Percentiles rank a stretch among this genome's conserved stretches.
Evolutionary conservation across 176 grass and related monocot species (phyloP).

Genomic region (Alloteropsis semialata): DNA sequence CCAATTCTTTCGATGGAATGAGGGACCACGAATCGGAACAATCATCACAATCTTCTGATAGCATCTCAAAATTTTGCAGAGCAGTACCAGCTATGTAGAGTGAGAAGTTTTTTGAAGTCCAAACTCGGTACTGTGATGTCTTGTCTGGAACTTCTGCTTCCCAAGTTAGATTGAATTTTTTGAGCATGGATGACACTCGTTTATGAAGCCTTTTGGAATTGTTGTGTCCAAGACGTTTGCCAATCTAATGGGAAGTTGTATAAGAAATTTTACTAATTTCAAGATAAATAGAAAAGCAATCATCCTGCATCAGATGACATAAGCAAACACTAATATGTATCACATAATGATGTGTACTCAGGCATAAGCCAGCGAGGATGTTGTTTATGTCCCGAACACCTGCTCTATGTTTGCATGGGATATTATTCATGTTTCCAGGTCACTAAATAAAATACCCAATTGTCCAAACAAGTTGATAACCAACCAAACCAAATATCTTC

Average conservation of each 20-base stretch:
- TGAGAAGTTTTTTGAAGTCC: constrained; percentile 73
- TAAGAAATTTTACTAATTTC: constrained; percentile 11
- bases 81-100: constrained; percentile 47
- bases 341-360: constrained; percentile 12
- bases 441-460: constrained; percentile 13
- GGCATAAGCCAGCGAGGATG: constrained; percentile 16
- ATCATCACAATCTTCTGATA: constrained; percentile 37
- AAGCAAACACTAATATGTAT: not conserved
- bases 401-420: constrained; percentile 10
- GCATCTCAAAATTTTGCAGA: constrained; percentile 47
- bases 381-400: not conserved
- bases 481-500: not conserved
- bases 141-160: constrained; percentile 74
- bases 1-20: constrained; percentile 44
- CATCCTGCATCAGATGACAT: constrained; percentile 21
- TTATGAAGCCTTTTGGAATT: constrained; percentile 76
- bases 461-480: not conserved
- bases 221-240: constrained; percentile 67
- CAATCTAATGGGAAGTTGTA: constrained; percentile 57
- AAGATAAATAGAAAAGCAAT: constrained; percentile 39
- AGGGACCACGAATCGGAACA: constrained; percentile 36
- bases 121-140: constrained; percentile 73
- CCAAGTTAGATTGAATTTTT: constrained; percentile 67
- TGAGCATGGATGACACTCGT: constrained; percentile 64
- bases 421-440: not conserved